phyloP scores from a whole-genome alignment of 192 early-diverging fungal species.

The Linnemannia exigua region DNA sequence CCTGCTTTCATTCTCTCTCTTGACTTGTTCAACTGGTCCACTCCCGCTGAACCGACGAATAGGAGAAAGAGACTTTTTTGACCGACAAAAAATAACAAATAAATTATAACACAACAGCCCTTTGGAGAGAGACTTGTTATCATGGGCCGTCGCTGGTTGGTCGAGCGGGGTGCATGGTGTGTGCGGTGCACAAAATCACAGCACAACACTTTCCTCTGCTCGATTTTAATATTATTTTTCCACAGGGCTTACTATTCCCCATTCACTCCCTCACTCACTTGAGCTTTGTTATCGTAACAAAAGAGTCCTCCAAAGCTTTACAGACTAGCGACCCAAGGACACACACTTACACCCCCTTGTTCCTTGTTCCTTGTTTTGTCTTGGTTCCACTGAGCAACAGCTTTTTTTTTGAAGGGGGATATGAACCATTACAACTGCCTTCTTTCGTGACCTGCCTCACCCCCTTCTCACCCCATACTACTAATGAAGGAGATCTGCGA shows the following conservation, averaged over 20 bases:
- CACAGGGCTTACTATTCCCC: too few relatives aligned
- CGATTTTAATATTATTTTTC: background rate
- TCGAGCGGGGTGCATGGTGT: background rate
- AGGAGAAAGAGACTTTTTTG: background rate
- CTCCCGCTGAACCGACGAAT: background rate
- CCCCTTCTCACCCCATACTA: background rate
- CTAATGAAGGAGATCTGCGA: background rate
- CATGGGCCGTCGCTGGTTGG: conserved; percentile 1
- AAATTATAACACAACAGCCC: background rate
- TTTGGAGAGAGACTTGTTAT: background rate
- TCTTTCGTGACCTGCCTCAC: too few relatives aligned
- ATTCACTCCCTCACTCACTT: background rate
- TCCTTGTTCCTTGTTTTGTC: background rate
- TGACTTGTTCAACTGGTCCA: background rate
- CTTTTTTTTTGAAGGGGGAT: too few relatives aligned
- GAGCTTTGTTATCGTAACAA: too few relatives aligned
- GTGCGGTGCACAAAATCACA: background rate
- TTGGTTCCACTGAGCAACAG: background rate
- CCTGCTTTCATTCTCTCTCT: background rate
- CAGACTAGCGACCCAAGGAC: too few relatives aligned
- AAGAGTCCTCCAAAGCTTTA: too few relatives aligned
- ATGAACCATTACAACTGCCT: too few relatives aligned
- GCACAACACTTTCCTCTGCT: background rate
- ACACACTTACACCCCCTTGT: too few relatives aligned
- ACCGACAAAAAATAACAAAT: conserved; percentile 2